Evolutionary conservation across 495 filamentous ascomycete genomes (phyloP), one percentile per base, ranked within the genome.

Genomic region (Clohesyomyces aquaticus): DNA sequence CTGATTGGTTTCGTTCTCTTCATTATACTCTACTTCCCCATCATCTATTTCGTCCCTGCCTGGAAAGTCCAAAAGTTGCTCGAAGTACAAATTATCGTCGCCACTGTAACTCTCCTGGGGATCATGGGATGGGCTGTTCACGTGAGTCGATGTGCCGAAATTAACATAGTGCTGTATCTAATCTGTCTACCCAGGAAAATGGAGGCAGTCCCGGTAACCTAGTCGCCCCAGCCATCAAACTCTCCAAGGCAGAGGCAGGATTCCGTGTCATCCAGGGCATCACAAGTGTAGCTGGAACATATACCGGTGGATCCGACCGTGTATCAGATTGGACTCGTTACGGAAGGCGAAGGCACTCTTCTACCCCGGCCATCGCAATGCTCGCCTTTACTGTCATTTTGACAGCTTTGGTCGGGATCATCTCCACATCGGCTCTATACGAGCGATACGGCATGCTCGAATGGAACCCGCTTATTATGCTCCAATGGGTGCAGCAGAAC

Each of bases 391-490:
- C 72, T 22, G 72, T 68, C 25, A 73, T 72, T 16, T 43, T 75
- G 0, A 71, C 75, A 18, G 66, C 77, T 1, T 54, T 77, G 0
- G 65, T 78, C 27, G 76, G 76, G 21, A 75, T 75, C 58, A 61
- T 81, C 23, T 73, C 76, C 18, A 75, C 76, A 1, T 71, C 72
- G 27, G 75, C 75, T 18, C 73, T 74, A 4, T 66, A 69, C 54
- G 54, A 69, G 35, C 63, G 77, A 2, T 77, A 74, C 59, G 77
- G 70, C n/a, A 63, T 68, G 41, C 51, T 75, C 10, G 66, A 76
- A 56, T 80, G 78, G 78, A 76, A 75, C 49, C 73, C 79, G 8
- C 70, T 63, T 60, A 75, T 70, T 26, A 73, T 75, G 57, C 75
- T 70, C 41, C 66, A 46, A 56, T 72, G 72, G 47, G 66, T 76